A percentile compares a stretch with the other conserved stretches of the same genome.
Evolutionary conservation across 306 rosid species (phyloP).

Genomic region (Astragalus membranaceus): DNA sequence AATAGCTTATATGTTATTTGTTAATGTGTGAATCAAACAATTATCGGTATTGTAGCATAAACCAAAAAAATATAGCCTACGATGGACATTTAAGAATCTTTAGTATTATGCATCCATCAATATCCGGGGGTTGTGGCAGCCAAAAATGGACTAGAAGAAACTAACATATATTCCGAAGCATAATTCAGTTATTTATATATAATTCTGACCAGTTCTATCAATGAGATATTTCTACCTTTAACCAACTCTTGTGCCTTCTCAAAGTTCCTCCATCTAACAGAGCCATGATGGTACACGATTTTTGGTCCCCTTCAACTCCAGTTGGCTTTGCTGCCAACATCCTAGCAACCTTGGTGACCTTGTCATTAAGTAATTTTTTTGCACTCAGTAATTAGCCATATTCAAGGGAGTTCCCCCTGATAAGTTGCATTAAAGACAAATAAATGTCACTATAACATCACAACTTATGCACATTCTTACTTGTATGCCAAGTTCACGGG

Average conservation of each 20-base stretch:
- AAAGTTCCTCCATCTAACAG: slow-evolving; percentile 91
- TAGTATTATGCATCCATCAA: not conserved
- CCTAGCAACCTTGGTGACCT: slow-evolving; percentile 93
- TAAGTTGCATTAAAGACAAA: not conserved
- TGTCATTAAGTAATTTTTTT: not conserved
- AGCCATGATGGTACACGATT: slow-evolving; percentile 74
- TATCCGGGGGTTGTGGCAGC: not conserved
- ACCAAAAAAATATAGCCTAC: not conserved
- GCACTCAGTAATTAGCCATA: not conserved
- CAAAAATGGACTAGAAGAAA: not conserved
- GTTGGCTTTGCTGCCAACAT: slow-evolving; percentile 58
- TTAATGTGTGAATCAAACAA: too few relatives aligned
- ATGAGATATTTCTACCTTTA: slow-evolving; percentile 49
- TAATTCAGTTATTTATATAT: too few relatives aligned
- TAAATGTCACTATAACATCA: not conserved
- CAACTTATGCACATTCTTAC: slow-evolving; percentile 37
- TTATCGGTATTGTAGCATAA: not conserved
- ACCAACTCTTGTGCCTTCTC: slow-evolving; percentile 87
- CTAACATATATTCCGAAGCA: not conserved
- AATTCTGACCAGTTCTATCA: not conserved
- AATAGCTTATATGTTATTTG: not conserved
- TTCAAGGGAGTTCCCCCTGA: slow-evolving; percentile 9
- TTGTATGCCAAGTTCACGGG: slow-evolving; percentile 96
- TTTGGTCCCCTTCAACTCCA: slow-evolving; percentile 49
- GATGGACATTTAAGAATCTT: not conserved